A percentile compares a stretch with the other conserved stretches of the same genome.
These are phyloP conservation scores for Penicillium sp. DNA, from an alignment of 2,329 filamentous ascomycete species.

Conservation along the genomic window DNA sequence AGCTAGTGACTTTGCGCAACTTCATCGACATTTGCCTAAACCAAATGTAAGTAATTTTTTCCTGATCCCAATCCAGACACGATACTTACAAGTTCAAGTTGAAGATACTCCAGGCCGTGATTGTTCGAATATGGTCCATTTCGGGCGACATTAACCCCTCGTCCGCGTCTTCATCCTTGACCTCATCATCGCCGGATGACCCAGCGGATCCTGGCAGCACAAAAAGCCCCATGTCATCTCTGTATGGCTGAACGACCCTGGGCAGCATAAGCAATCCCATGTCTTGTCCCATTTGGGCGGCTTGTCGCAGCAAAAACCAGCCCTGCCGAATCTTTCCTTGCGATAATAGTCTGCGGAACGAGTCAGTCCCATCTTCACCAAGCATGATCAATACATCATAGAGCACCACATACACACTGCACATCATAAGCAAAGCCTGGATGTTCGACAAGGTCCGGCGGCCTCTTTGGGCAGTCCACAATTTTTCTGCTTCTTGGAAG, in stretches of 20 bases:
- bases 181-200: background rate
- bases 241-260: constrained; percentile 5
- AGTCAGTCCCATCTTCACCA: constrained; percentile 13
- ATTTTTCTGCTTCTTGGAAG: constrained; percentile 33
- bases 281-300: constrained; percentile 31
- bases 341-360: constrained; percentile 22
- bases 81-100: constrained; percentile 28
- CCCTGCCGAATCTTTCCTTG: constrained; percentile 25
- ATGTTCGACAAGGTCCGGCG: constrained; percentile 32
- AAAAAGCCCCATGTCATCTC: constrained; percentile 1
- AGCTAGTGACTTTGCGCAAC: constrained; percentile 17
- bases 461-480: constrained; percentile 37
- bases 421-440: constrained; percentile 36
- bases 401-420: constrained; percentile 27
- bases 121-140: constrained; percentile 20
- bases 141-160: constrained; percentile 8
- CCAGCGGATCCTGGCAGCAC: background rate
- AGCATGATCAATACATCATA: background rate
- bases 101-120: constrained; percentile 32
- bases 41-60: constrained; percentile 8
- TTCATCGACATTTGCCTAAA: constrained; percentile 30
- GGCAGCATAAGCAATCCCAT: constrained; percentile 26
- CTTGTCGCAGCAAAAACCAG: constrained; percentile 34
- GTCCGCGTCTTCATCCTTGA: background rate
- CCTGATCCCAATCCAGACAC: background rate